Conservation (phyloP, 2,329 filamentous ascomycete genomes). For the Lachnellula hyalina region DNA sequence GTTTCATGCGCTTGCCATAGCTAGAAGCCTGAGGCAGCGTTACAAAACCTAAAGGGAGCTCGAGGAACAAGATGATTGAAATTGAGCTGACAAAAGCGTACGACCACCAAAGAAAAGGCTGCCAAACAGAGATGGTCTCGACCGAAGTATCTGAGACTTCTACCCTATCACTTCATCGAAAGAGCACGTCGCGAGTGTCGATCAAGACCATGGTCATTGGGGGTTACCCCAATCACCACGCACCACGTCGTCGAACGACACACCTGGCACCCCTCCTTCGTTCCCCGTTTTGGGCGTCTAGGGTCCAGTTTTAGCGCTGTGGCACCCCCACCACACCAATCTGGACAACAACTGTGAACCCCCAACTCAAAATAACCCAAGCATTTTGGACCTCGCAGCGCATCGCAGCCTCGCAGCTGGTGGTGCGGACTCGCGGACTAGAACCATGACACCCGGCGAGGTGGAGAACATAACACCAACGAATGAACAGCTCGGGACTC, state of each 20-base stretch:
- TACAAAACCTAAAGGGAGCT: constrained; percentile 6
- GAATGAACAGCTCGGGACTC: neutral
- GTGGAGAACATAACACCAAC: constrained; percentile 5
- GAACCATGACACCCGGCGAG: constrained; percentile 12
- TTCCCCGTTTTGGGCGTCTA: constrained; percentile 14
- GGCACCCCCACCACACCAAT: constrained; percentile 14
- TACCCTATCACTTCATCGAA: constrained; percentile 21
- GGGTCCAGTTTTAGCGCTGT: constrained; percentile 24
- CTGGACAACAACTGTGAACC: neutral
- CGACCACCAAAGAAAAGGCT: neutral
- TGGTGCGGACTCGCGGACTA: constrained; percentile 7
- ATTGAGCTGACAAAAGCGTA: neutral
- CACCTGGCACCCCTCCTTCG: constrained; percentile 9
- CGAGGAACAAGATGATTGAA: neutral
- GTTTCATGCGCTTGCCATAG: constrained; percentile 25
- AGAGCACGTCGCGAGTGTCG: constrained; percentile 15
- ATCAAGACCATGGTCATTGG: constrained; percentile 16
- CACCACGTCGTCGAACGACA: constrained; percentile 27
- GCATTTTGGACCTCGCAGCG: constrained; percentile 4
- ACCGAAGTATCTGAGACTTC: neutral
- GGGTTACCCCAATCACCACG: constrained; percentile 28
- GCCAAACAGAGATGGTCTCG: neutral
- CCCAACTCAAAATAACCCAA: neutral
- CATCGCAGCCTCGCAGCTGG: constrained; percentile 13
- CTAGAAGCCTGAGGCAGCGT: constrained; percentile 5